These are phyloP conservation scores for Rhodotorula sp. DNA, from an alignment of 1,284 basidiomycete species.

Conservation along the genomic window DNA sequence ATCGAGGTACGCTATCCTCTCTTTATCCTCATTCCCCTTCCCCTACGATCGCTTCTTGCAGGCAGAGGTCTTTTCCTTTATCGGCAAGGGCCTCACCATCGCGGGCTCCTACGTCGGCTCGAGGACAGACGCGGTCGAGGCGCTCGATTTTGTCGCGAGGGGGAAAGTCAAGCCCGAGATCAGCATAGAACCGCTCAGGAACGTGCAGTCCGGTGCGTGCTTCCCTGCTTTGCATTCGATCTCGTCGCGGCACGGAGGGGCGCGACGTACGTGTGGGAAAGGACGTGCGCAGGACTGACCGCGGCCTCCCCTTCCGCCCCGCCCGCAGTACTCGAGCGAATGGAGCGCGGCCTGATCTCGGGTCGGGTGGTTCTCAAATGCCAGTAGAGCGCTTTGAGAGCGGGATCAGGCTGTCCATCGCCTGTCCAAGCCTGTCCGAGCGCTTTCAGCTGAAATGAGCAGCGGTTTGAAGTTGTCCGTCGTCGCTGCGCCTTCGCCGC, in stretches of 20 bases:
- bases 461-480: no score
- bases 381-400: not conserved
- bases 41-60: conserved; percentile 53
- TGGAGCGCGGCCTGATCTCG: conserved; percentile 62
- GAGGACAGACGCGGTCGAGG: conserved; percentile 69
- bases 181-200: conserved; percentile 48
- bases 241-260: no score
- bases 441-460: no score
- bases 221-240: conserved; percentile 51
- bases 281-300: not conserved
- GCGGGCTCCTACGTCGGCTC: conserved; percentile 49
- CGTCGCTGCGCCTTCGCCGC: no score
- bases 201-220: conserved; percentile 38
- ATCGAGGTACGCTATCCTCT: not conserved
- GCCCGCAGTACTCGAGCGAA: conserved; percentile 59
- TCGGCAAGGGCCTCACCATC: conserved; percentile 52
- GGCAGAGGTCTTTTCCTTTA: conserved; percentile 54
- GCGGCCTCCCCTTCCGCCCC: conserved; percentile 50
- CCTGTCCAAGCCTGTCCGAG: no score
- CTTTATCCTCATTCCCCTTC: conserved; percentile 66
- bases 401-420: not conserved
- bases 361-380: conserved; percentile 62
- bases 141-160: conserved; percentile 47
- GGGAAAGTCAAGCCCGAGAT: conserved; percentile 54
- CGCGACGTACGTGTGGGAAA: no score